phyloP scores from a whole-genome alignment of 768 basidiomycete species.

The Tricholoma hemisulphureum region DNA sequence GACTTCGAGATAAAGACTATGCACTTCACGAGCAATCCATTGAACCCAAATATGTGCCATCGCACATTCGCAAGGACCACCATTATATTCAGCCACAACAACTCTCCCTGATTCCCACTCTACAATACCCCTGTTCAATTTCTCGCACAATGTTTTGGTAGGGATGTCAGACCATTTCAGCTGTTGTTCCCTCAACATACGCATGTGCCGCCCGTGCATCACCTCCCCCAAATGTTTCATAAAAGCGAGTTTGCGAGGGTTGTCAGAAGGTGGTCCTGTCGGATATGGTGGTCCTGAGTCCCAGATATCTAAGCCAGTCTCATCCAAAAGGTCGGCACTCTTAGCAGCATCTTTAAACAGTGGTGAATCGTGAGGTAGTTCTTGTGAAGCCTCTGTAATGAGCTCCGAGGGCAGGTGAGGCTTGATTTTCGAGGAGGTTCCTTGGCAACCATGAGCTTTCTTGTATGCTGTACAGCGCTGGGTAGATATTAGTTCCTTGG shows the following conservation, averaged over 20 bases:
- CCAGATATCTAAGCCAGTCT: no score
- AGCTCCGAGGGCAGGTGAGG: no score
- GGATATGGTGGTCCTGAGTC: constrained; percentile 1
- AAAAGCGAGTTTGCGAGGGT: not conserved
- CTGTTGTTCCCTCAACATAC: not conserved
- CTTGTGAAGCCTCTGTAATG: no score
- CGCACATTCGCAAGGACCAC: not conserved
- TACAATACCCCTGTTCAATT: not conserved
- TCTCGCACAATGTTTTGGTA: not conserved
- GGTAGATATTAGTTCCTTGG: not conserved
- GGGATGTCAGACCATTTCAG: not conserved
- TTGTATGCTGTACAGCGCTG: not conserved
- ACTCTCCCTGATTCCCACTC: not conserved
- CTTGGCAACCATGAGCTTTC: no score
- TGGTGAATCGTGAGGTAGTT: no score
- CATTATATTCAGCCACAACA: not conserved
- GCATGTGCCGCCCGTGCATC: not conserved
- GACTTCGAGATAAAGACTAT: not conserved
- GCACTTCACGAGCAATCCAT: constrained; percentile 1
- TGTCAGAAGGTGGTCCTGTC: constrained; percentile 1
- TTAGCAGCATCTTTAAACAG: no score
- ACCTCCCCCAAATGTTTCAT: not conserved
- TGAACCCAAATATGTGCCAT: constrained; percentile 1
- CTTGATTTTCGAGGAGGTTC: no score
- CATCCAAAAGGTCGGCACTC: no score